These are phyloP conservation scores for Chrysanthemum makinoi DNA, from an alignment of 129 eudicot species.

Conservation along the genomic window DNA sequence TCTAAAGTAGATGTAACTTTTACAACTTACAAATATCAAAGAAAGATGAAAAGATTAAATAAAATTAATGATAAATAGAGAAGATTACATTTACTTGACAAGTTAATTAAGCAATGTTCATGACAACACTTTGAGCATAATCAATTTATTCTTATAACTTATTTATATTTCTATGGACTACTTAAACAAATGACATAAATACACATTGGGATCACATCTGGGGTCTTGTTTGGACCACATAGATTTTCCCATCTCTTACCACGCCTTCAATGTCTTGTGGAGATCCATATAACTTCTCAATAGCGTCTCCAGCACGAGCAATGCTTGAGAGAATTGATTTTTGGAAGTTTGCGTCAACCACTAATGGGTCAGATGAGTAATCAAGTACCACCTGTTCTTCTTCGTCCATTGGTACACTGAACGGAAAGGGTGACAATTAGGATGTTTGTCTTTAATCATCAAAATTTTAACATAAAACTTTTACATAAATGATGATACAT, in stretches of 20 bases:
- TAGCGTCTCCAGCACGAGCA: constrained; percentile 77
- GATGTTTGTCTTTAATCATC: not conserved
- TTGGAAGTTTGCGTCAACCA: constrained; percentile 58
- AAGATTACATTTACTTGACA: constrained; percentile 8
- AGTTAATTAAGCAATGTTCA: constrained; percentile 17
- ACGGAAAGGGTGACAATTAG: constrained; percentile 3
- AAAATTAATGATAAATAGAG: not conserved
- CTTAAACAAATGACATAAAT: not conserved
- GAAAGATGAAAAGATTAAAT: not conserved
- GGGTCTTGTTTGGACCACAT: constrained; percentile 95
- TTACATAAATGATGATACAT: not conserved
- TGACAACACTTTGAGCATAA: constrained; percentile 10
- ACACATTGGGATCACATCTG: constrained; percentile 55
- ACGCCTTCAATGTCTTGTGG: constrained; percentile 97
- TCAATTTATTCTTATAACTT: constrained; percentile 26
- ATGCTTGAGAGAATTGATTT: constrained; percentile 63
- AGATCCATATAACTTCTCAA: constrained; percentile 89
- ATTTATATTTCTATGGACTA: constrained; percentile 13
- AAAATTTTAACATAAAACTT: not conserved
- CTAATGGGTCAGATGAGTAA: constrained; percentile 70
- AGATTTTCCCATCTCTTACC: constrained; percentile 80
- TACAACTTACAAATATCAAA: not conserved
- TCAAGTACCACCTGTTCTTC: constrained; percentile 86
- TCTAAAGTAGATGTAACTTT: not conserved
- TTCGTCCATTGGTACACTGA: constrained; percentile 97